Conservation (phyloP, 805 yeast species). For the Brettanomyces nanus region DNA sequence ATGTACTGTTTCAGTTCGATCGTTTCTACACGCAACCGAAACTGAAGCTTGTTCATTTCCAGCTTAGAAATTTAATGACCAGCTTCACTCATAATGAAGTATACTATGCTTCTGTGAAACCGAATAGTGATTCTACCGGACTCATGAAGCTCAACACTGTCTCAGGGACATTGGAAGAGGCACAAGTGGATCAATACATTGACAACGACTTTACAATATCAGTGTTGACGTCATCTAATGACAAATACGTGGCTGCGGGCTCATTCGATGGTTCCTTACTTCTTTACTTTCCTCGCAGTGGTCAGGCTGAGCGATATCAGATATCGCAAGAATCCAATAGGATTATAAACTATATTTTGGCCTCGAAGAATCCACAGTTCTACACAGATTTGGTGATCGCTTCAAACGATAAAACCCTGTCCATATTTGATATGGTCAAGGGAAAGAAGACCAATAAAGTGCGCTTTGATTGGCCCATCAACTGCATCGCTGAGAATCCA, state of each 20-base stretch:
- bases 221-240: slow-evolving; percentile 34
- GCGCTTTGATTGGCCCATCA: slow-evolving; percentile 39
- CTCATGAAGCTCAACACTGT: slow-evolving; percentile 5
- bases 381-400: slow-evolving; percentile 32
- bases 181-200: slow-evolving; percentile 8
- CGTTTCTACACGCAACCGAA: slow-evolving; percentile 35
- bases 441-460: slow-evolving; percentile 10
- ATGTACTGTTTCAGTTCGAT: slow-evolving; percentile 28
- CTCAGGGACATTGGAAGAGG: slow-evolving; percentile 17
- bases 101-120: slow-evolving; percentile 16
- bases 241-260: slow-evolving; percentile 39
- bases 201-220: slow-evolving; percentile 32
- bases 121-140: slow-evolving; percentile 4
- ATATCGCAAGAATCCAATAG: slow-evolving; percentile 39
- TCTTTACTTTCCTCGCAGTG: slow-evolving; percentile 27
- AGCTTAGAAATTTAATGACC: slow-evolving; percentile 43
- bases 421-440: slow-evolving; percentile 31
- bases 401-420: slow-evolving; percentile 40
- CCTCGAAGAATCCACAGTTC: slow-evolving; percentile 19
- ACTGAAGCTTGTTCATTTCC: slow-evolving; percentile 49
- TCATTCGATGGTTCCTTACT: slow-evolving; percentile 46
- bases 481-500: slow-evolving; percentile 38
- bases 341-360: slow-evolving; percentile 41
- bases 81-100: slow-evolving; percentile 25
- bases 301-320: slow-evolving; percentile 26